These are phyloP conservation scores for Aspergillus tanneri DNA, from an alignment of 2,329 filamentous ascomycete genomes.

Conservation along the genomic window DNA sequence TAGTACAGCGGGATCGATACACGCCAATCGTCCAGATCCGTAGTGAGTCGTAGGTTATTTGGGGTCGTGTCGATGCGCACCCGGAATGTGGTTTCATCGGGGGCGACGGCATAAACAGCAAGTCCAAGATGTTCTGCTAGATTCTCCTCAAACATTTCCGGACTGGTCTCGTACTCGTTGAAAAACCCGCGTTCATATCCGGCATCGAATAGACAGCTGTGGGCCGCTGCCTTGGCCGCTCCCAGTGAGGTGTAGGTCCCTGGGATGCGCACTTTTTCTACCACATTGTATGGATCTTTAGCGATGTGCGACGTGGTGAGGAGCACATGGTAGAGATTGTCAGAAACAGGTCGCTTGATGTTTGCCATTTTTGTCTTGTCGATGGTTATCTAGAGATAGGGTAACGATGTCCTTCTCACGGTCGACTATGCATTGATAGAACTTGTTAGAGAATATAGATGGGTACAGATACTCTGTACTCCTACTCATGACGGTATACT, in stretches of 20 bases:
- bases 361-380: too few relatives aligned
- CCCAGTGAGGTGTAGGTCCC: constrained; percentile 25
- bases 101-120: constrained; percentile 23
- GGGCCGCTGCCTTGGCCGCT: constrained; percentile 26
- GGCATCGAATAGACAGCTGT: constrained; percentile 30
- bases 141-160: constrained; percentile 14
- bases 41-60: constrained; percentile 16
- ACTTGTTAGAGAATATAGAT: too few relatives aligned
- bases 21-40: constrained; percentile 22
- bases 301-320: constrained; percentile 23
- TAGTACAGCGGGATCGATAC: constrained; percentile 27
- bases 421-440: too few relatives aligned
- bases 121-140: constrained; percentile 15
- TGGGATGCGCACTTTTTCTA: constrained; percentile 28
- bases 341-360: neutral
- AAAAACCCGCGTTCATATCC: constrained; percentile 33
- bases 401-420: too few relatives aligned
- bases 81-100: constrained; percentile 27
- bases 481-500: too few relatives aligned
- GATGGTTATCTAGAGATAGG: too few relatives aligned
- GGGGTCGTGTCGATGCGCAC: constrained; percentile 26
- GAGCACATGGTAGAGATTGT: constrained; percentile 28
- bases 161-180: constrained; percentile 23
- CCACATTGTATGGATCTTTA: constrained; percentile 24
- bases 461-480: too few relatives aligned